Evolutionary conservation across 768 basidiomycete genomes (phyloP).

Genomic region (Russula olivacea): DNA sequence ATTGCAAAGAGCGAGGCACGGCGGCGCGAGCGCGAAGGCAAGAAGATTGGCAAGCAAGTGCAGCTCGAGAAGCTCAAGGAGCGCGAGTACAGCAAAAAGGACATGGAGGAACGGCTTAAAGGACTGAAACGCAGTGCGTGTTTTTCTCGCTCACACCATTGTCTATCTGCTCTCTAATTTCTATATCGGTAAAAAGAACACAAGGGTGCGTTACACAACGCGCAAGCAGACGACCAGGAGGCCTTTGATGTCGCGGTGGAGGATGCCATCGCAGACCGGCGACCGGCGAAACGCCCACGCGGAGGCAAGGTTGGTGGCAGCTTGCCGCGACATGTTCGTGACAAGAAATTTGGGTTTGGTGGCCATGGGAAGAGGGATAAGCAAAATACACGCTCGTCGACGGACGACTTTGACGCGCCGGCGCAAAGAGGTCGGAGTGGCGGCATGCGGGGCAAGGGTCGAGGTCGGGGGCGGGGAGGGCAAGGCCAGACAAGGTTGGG

Average conservation of each 20-base stretch:
- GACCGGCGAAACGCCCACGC: conserved; percentile 53
- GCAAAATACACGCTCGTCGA: conserved; percentile 76
- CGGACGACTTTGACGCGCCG: conserved; percentile 57
- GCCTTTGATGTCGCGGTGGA: conserved; percentile 89
- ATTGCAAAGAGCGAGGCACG: conserved; percentile 93
- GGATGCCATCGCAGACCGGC: conserved; percentile 73
- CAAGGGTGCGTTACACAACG: conserved; percentile 71
- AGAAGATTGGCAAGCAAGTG: conserved; percentile 98
- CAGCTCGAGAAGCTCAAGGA: conserved; percentile 93
- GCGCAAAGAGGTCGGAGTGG: conserved; percentile 31
- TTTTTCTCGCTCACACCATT: neutral
- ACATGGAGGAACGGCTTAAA: conserved; percentile 81
- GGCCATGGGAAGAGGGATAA: conserved; percentile 65
- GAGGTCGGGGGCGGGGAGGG: conserved; percentile 33
- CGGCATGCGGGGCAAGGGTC: conserved; percentile 31
- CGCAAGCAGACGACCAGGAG: conserved; percentile 49
- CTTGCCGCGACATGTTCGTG: conserved; percentile 57
- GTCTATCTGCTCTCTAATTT: neutral
- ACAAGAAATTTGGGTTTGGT: conserved; percentile 80
- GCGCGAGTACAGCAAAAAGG: conserved; percentile 83
- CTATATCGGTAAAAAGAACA: conserved; percentile 50
- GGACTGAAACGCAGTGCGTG: conserved; percentile 83
- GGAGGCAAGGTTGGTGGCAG: conserved; percentile 25
- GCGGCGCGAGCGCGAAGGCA: conserved; percentile 85
- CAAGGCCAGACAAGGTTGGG: conserved; percentile 43